Conservation (phyloP, 1,284 basidiomycete genomes). For the Trametes polyzona region DNA sequence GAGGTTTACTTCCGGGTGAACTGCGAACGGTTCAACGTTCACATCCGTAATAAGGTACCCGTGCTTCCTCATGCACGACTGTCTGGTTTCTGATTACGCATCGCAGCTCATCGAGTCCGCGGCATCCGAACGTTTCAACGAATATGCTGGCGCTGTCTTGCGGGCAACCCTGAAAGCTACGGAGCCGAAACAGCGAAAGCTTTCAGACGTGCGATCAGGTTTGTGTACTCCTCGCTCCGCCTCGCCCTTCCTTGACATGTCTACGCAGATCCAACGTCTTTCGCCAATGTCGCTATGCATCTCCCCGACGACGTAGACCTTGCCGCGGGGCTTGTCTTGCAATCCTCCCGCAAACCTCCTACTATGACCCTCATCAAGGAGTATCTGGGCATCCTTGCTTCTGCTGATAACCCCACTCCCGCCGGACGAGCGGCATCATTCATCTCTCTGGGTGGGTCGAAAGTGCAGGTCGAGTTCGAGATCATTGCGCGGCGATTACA, state of each 20-base stretch:
- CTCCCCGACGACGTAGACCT: slow-evolving; percentile 64
- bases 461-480: slow-evolving; percentile 84
- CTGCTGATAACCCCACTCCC: slow-evolving; percentile 79
- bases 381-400: slow-evolving; percentile 76
- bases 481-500: slow-evolving; percentile 75
- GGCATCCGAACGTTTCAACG: slow-evolving; percentile 79
- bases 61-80: neutral
- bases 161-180: slow-evolving; percentile 73
- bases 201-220: slow-evolving; percentile 73
- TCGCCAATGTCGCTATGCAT: slow-evolving; percentile 61
- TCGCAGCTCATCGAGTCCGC: slow-evolving; percentile 77
- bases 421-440: slow-evolving; percentile 70
- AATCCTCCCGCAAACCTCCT: slow-evolving; percentile 60
- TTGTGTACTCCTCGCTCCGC: slow-evolving; percentile 10
- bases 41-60: slow-evolving; percentile 84
- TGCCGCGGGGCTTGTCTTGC: slow-evolving; percentile 55
- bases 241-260: neutral
- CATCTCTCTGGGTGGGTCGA: slow-evolving; percentile 68
- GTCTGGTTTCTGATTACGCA: neutral
- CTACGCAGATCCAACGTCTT: slow-evolving; percentile 60
- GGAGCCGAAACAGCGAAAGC: slow-evolving; percentile 61
- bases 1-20: slow-evolving; percentile 83
- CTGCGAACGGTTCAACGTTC: slow-evolving; percentile 86
- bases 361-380: slow-evolving; percentile 68
- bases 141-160: slow-evolving; percentile 71